A percentile compares a stretch with the other conserved stretches of the same genome.
Evolutionary conservation across 179 eudicot species (phyloP).

Genomic region (Silene noctiflora): DNA sequence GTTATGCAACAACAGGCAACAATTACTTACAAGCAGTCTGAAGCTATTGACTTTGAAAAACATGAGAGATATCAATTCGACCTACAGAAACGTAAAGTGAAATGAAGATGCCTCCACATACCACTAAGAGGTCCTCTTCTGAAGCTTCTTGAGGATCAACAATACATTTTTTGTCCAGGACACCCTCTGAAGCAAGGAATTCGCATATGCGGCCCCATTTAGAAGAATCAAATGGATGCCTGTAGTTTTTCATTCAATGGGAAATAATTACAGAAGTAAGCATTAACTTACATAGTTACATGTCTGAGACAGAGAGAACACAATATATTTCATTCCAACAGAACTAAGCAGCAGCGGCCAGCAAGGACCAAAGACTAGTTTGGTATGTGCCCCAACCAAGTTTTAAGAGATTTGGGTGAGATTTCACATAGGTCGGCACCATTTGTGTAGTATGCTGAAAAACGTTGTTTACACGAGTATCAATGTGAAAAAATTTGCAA

Average conservation of each 20-base stretch:
- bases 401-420: not conserved
- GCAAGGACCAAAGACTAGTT: not conserved
- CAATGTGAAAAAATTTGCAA: not conserved
- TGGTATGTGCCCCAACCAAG: not conserved
- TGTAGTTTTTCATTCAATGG: constrained; percentile 32
- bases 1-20: not conserved
- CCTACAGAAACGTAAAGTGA: not conserved
- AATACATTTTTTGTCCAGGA: constrained; percentile 50
- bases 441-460: too few species aligned
- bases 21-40: not conserved
- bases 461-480: not conserved
- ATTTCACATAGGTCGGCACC: too few species aligned
- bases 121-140: constrained; percentile 88
- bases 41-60: not conserved
- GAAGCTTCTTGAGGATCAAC: constrained; percentile 93
- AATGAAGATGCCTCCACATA: constrained; percentile 25
- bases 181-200: constrained; percentile 58
- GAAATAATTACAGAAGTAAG: constrained; percentile 9
- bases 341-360: not conserved
- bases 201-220: constrained; percentile 96
- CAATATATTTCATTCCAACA: not conserved
- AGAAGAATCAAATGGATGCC: constrained; percentile 98
- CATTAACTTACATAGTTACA: constrained; percentile 10
- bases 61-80: not conserved
- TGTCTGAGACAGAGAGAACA: not conserved